These are phyloP conservation scores for Boletus insuetus DNA, from an alignment of 768 basidiomycete species.

Conservation along the genomic window DNA sequence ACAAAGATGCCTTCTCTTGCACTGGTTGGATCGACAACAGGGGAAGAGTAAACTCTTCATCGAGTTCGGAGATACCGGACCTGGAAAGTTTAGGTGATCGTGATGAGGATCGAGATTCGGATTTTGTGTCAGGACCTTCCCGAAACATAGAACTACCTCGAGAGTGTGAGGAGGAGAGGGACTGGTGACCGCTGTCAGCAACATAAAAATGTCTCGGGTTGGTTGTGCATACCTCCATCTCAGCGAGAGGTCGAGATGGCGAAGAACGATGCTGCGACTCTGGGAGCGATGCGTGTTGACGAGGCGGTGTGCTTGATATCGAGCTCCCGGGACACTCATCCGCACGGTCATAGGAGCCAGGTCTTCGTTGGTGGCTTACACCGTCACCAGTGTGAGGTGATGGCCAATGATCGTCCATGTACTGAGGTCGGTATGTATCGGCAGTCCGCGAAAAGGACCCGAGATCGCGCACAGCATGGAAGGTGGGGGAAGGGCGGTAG, in stretches of 20 bases:
- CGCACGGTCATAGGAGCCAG: slow-evolving; percentile 23
- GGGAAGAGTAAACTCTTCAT: slow-evolving; percentile 17
- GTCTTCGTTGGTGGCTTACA: slow-evolving; percentile 22
- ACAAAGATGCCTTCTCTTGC: slow-evolving; percentile 38
- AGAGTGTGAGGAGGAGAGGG: slow-evolving; percentile 23
- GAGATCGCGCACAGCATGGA: slow-evolving; percentile 39
- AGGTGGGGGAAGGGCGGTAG: slow-evolving; percentile 43
- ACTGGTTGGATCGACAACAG: slow-evolving; percentile 18
- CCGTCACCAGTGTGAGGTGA: slow-evolving; percentile 31
- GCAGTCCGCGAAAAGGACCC: slow-evolving; percentile 35
- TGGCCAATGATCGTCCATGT: slow-evolving; percentile 35
- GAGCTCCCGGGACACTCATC: slow-evolving; percentile 30
- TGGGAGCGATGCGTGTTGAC: slow-evolving; percentile 12
- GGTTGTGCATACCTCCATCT: slow-evolving; percentile 3
- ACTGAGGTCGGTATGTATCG: slow-evolving; percentile 54
- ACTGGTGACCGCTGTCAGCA: slow-evolving; percentile 14
- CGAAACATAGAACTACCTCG: slow-evolving; percentile 29
- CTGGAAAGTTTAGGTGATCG: slow-evolving; percentile 44
- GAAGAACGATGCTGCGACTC: slow-evolving; percentile 22
- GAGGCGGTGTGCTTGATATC: slow-evolving; percentile 34
- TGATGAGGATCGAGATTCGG: slow-evolving; percentile 47
- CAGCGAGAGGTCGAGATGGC: slow-evolving; percentile 17
- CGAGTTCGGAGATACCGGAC: slow-evolving; percentile 29
- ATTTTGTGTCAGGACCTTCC: slow-evolving; percentile 32
- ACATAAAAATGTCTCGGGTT: slow-evolving; percentile 1